Base-by-base conservation (phyloP, 2,329 filamentous ascomycete species). In the Phoma herbarum region DNA sequence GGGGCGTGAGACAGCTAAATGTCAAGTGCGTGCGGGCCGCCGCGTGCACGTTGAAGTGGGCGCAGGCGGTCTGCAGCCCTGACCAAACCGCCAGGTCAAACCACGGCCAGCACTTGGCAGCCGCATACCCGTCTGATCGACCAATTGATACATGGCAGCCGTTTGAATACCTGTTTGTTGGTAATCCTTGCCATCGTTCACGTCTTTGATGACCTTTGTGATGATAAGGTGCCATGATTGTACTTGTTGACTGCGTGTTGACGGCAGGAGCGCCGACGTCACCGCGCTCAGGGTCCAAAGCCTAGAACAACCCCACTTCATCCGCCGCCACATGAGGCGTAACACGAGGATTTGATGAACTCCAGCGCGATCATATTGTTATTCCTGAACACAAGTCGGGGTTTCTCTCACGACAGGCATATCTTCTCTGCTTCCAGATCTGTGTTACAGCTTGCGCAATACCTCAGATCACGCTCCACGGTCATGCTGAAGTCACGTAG, bases 401-500 rank as follows among this genome's bases (percentile, higher is more conserved):
- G n/a, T 8, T 4, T 35, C 31, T 8, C 8, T 9, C n/a, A 35
- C 31, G 5, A 35, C 4, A 12, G 4, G 14, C 11, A 35, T 35
- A 3, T n/a, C 16, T 35, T n/a, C 7, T 8, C 35, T 20, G 18
- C 35, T 7, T 23, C 20, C 8, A 23, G 4, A 16, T 18, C 18
- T 22, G 37, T 41, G n/a, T 20, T 8, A 14, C 37, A 18, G 11
- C 18, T 41, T 23, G n/a, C 37, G 35, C 11, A 41, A 41, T 4
- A 20, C 23, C 29, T 23, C 22, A 53, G 16, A 31, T 57, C 39
- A 50, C 35, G 29, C 22, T 18, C 28, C 28, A 49, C 29, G 9
- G 31, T 35, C 48, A 78, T 78, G 74, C 31, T 66, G 7, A 81
- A 79, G 65, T 78, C 80, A 29, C 80, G 76, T 53, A 75, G 71